Evolutionary conservation across 2,329 filamentous ascomycete species (phyloP).

Genomic region (Xenoacremonium recifei): DNA sequence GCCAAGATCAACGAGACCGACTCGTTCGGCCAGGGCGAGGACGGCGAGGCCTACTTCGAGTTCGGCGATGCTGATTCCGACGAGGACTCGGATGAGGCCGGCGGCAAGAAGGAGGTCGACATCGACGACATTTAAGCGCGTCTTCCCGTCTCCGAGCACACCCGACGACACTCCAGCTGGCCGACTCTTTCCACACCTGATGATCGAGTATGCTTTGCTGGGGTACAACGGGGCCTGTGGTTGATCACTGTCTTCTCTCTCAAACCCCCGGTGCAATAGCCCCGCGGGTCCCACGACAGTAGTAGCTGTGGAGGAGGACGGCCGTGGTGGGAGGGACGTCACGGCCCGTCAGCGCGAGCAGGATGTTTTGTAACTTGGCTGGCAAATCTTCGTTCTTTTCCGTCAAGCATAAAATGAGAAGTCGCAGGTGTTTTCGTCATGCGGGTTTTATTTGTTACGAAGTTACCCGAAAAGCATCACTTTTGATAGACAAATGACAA

Average conservation of each 20-base stretch:
- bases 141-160: background rate
- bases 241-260: conserved; percentile 67
- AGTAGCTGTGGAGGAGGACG: conserved; percentile 36
- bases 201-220: conserved; percentile 2
- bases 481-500: conserved; percentile 27
- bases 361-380: too few species aligned
- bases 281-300: conserved; percentile 46
- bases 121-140: conserved; percentile 85
- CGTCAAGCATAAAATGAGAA: conserved; percentile 18
- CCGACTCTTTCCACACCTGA: conserved; percentile 22
- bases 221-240: conserved; percentile 12
- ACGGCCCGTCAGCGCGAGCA: conserved; percentile 40
- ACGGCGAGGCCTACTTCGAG: conserved; percentile 96
- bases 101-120: conserved; percentile 76
- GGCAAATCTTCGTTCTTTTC: background rate
- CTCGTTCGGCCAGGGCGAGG: conserved; percentile 85
- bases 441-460: background rate
- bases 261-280: conserved; percentile 36
- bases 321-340: conserved; percentile 64
- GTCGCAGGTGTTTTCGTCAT: too few species aligned
- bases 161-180: conserved; percentile 4
- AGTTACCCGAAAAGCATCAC: conserved; percentile 18
- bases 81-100: conserved; percentile 51
- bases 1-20: conserved; percentile 99
- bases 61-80: conserved; percentile 88